Percentiles rank a stretch among this genome's conserved stretches.
These are phyloP conservation scores for Penicillium sp. DNA, from an alignment of 2,329 filamentous ascomycete genomes.

Conservation along the genomic window DNA sequence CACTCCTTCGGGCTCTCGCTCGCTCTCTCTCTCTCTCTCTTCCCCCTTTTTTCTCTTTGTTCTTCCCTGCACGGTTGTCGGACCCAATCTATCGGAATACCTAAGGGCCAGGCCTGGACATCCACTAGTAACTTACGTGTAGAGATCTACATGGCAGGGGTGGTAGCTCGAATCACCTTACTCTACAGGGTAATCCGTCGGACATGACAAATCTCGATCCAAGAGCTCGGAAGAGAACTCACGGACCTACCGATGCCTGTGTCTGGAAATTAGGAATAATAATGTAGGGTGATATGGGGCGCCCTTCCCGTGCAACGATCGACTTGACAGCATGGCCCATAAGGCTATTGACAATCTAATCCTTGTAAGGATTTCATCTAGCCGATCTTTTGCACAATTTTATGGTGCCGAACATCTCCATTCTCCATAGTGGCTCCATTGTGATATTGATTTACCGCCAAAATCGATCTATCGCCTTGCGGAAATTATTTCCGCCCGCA, in stretches of 20 bases:
- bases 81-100: not conserved
- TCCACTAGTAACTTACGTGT: no score
- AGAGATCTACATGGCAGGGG: not conserved
- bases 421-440: not conserved
- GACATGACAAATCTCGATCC: not conserved
- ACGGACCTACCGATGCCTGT: constrained; percentile 12
- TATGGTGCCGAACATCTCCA: not conserved
- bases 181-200: not conserved
- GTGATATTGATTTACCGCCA: not conserved
- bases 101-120: not conserved
- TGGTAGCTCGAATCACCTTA: not conserved
- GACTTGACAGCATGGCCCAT: constrained; percentile 1
- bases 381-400: not conserved
- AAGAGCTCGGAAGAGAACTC: not conserved
- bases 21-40: not conserved
- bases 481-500: not conserved
- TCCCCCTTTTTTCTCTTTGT: not conserved
- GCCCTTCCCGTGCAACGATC: constrained; percentile 3
- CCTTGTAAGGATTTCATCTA: not conserved
- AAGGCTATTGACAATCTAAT: not conserved
- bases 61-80: not conserved
- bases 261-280: not conserved
- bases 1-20: not conserved
- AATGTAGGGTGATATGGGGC: not conserved
- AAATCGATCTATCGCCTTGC: not conserved